Evolutionary conservation across 192 early-diverging fungal species (phyloP), one percentile per base, ranked within the genome.

Genomic region (Coemansia brasiliensis): DNA sequence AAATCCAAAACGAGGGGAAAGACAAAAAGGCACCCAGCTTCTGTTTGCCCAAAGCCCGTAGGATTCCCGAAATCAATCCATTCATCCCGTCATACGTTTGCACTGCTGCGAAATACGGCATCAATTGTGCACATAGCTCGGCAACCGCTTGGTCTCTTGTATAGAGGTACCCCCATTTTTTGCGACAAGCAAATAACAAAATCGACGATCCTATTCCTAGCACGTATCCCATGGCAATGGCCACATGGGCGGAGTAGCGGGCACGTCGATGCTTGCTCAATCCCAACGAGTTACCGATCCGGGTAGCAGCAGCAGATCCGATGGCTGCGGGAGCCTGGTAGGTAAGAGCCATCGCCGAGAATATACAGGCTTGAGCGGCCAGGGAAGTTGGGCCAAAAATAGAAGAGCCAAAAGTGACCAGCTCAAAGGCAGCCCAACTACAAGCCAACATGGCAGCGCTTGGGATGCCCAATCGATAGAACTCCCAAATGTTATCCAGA

Each of bases 401-500:
- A 21, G 92, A 91, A 2, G 93, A 84, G 3, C 83, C 83, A 57
- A 93, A 59, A 1, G 90, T 84, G 18, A 89, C 77, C 1, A 86
- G 54, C 61, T 93, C 91, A 71, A 89, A 93, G 11, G 88, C 87
- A 61, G 84, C 87, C 91, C 93, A 94, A 66, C 93, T 92, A 15
- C 83, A 81, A 27, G 87, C 87, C 27, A 90, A 78, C 93, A 95
- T 97, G 27, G 89, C 63, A 4, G 92, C 84, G 5, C 91, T 89
- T 0, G 95, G 92, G 8, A 92, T 59, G 1, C 91, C 95, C 50
- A 97, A 70, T 18, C 78, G 81, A 55, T 87, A 63, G 46, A 89
- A 90, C 43, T 80, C 80, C 26, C 67, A 61, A 61, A 88, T 87
- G 13, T 76, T 80, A 40, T 84, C 63, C 15, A 94, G 49, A 12